These are phyloP conservation scores for Endotrypanum monterogeii DNA, from an alignment of 208 protist genomes.

Conservation along the genomic window DNA sequence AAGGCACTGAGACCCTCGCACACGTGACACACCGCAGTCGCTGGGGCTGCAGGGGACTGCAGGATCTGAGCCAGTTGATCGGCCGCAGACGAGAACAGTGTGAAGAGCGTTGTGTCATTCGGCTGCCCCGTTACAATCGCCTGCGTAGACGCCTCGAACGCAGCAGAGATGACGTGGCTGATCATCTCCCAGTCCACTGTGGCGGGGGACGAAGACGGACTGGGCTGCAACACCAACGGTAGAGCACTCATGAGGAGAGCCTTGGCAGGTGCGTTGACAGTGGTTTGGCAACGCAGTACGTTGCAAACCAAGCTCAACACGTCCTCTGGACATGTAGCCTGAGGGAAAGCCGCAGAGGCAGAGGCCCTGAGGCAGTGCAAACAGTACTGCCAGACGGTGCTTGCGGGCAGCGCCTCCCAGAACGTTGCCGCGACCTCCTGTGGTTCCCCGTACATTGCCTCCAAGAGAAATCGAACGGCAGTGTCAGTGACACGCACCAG, in stretches of 20 bases:
- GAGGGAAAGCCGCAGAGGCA: neutral
- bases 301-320: conserved; percentile 41
- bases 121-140: conserved; percentile 46
- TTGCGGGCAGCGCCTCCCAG: conserved; percentile 49
- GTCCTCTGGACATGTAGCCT: conserved; percentile 4
- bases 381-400: conserved; percentile 49
- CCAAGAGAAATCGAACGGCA: conserved; percentile 49
- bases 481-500: conserved; percentile 36
- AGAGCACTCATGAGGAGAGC: conserved; percentile 48
- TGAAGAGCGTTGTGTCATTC: conserved; percentile 42
- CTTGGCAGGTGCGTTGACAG: conserved; percentile 44
- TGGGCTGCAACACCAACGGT: conserved; percentile 29
- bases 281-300: conserved; percentile 57
- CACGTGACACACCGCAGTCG: conserved; percentile 39
- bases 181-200: conserved; percentile 25
- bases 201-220: neutral
- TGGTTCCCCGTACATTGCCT: conserved; percentile 48
- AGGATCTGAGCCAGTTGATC: conserved; percentile 46
- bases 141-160: conserved; percentile 63
- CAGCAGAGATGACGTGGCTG: conserved; percentile 49
- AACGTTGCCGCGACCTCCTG: conserved; percentile 61
- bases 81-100: conserved; percentile 44
- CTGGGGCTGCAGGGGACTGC: conserved; percentile 7
- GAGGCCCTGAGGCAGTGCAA: conserved; percentile 23
- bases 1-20: conserved; percentile 76